These are phyloP conservation scores for Strobilomyces dryophilus DNA, from an alignment of 768 basidiomycete genomes.

Conservation along the genomic window DNA sequence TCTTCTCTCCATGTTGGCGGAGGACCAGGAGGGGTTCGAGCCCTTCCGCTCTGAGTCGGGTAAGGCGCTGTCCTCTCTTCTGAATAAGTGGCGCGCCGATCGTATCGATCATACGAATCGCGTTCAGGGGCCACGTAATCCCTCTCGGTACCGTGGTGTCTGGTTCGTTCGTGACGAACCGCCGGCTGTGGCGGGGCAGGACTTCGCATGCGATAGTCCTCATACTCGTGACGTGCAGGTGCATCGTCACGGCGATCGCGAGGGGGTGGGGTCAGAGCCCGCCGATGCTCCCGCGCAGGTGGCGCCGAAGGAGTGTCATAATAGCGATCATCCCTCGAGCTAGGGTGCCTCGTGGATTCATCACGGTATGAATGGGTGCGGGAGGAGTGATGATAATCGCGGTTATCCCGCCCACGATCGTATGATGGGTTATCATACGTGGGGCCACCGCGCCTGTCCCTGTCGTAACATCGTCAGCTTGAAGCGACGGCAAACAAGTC, in stretches of 20 bases:
- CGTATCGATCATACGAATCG: conserved; percentile 60
- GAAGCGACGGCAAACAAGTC: neutral
- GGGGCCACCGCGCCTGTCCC: conserved; percentile 34
- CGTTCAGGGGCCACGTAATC: conserved; percentile 41
- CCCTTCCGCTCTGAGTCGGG: conserved; percentile 46
- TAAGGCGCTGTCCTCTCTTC: conserved; percentile 39
- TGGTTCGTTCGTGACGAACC: conserved; percentile 53
- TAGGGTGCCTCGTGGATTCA: conserved; percentile 46
- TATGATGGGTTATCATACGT: conserved; percentile 49
- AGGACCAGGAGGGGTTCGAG: conserved; percentile 53
- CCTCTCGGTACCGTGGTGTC: conserved; percentile 29
- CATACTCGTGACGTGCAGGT: conserved; percentile 60
- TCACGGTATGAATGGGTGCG: conserved; percentile 45
- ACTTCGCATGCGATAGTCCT: conserved; percentile 64
- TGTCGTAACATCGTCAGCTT: conserved; percentile 18
- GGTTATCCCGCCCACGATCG: conserved; percentile 50
- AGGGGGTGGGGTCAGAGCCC: conserved; percentile 58
- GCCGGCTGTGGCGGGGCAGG: conserved; percentile 41
- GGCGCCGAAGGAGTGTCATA: conserved; percentile 44
- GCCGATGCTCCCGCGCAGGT: conserved; percentile 52
- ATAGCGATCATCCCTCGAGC: conserved; percentile 52
- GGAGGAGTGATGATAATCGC: conserved; percentile 47
- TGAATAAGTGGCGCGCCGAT: conserved; percentile 42
- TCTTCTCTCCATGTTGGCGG: conserved; percentile 57
- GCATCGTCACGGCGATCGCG: conserved; percentile 66